Evolutionary conservation across 2,329 filamentous ascomycete species (phyloP).

Genomic region (Arthrobotrys iridis): DNA sequence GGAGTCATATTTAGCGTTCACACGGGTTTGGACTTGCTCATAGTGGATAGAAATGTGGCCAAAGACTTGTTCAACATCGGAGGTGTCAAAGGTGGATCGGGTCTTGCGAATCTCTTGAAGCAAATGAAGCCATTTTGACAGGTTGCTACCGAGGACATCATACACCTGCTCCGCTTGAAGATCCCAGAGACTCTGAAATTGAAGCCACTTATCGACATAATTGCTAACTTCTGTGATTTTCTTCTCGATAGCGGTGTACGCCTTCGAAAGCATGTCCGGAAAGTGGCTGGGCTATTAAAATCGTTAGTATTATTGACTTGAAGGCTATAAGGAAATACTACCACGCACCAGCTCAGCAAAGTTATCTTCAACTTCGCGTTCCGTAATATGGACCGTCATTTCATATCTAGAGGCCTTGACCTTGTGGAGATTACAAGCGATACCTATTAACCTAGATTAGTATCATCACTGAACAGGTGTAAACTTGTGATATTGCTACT

Average conservation of each 20-base stretch:
- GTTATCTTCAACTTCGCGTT: constrained; percentile 72
- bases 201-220: constrained; percentile 97
- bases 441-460: constrained; percentile 57
- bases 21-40: constrained; percentile 97
- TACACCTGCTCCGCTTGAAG: constrained; percentile 95
- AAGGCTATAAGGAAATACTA: constrained; percentile 4
- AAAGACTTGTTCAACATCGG: constrained; percentile 90
- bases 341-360: constrained; percentile 77
- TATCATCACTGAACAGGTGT: not conserved
- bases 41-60: constrained; percentile 96
- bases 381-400: constrained; percentile 77
- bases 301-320: not conserved
- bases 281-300: constrained; percentile 74
- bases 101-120: constrained; percentile 98
- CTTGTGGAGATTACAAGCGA: constrained; percentile 90
- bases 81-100: constrained; percentile 94
- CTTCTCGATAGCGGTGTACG: constrained; percentile 83
- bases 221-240: constrained; percentile 80
- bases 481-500: not conserved
- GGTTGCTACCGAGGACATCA: constrained; percentile 86
- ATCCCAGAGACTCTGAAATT: constrained; percentile 98
- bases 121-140: constrained; percentile 91
- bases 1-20: constrained; percentile 98
- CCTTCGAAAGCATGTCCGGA: constrained; percentile 78
- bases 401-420: constrained; percentile 96